phyloP scores from a whole-genome alignment of 1,284 basidiomycete species.

The Puccinia brachypodii region DNA sequence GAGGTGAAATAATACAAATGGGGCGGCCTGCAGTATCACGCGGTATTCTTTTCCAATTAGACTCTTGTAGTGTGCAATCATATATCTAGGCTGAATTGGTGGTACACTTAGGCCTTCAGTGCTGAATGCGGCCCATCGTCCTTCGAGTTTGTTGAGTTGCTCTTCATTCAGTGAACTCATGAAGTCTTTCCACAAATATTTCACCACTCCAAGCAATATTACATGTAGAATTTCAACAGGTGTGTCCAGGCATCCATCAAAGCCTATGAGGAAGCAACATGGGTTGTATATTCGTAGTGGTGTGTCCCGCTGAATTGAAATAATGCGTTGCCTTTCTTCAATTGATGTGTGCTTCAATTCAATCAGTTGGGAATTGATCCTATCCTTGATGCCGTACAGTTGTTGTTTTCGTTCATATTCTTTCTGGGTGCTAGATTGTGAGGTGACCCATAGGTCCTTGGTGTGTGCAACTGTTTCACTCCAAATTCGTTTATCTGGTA shows the following conservation, averaged over 20 bases:
- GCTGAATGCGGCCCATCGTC: conserved; percentile 49
- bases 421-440: background rate
- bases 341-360: background rate
- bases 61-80: conserved; percentile 56
- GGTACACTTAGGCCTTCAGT: conserved; percentile 54
- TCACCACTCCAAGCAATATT: conserved; percentile 58
- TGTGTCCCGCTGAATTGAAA: background rate
- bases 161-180: conserved; percentile 43
- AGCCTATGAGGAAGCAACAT: conserved; percentile 49
- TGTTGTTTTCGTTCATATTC: background rate
- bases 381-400: background rate
- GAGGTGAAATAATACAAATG: conserved; percentile 58
- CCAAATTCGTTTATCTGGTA: background rate
- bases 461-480: background rate
- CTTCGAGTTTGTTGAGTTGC: background rate
- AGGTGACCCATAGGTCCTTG: background rate
- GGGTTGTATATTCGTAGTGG: background rate
- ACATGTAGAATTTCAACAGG: conserved; percentile 59
- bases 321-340: background rate
- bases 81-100: conserved; percentile 52
- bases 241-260: conserved; percentile 57
- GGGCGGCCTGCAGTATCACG: conserved; percentile 58
- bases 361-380: background rate
- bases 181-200: conserved; percentile 59
- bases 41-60: conserved; percentile 58